These are phyloP conservation scores for Ustilago shanxiensis DNA, from an alignment of 1,284 basidiomycete species.

Conservation along the genomic window DNA sequence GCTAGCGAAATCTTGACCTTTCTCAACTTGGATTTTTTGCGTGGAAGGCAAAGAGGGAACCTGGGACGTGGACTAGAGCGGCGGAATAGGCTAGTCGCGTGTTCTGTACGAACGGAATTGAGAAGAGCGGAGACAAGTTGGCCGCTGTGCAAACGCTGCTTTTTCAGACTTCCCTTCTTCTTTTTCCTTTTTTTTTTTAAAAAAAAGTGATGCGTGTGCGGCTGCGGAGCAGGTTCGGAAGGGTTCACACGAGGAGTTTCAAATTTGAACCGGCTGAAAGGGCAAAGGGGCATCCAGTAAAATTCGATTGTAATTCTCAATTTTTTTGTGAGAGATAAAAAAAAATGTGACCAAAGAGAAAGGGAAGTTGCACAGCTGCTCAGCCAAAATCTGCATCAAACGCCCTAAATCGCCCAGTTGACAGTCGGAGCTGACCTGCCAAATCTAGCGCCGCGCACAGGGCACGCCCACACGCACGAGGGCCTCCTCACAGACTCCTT, in stretches of 20 bases:
- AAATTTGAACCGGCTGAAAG: not conserved
- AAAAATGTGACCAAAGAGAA: slow-evolving; percentile 2
- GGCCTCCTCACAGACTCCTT: not conserved
- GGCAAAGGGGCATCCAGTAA: not conserved
- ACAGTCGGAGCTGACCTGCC: slow-evolving; percentile 18
- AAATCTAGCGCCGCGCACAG: slow-evolving; percentile 15
- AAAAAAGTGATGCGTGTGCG: too few species aligned
- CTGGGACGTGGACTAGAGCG: not conserved
- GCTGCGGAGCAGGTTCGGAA: slow-evolving; percentile 1
- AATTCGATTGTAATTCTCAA: not conserved
- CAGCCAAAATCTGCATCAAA: not conserved
- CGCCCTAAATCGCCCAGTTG: slow-evolving; percentile 7
- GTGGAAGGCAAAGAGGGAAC: not conserved
- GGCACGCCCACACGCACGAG: slow-evolving; percentile 6
- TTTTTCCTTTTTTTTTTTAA: not conserved
- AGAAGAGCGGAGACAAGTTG: not conserved
- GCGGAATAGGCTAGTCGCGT: too few species aligned
- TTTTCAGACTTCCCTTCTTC: too few species aligned
- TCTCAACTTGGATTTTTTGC: not conserved
- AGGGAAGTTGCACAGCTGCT: not conserved
- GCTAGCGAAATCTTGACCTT: not conserved
- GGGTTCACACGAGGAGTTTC: slow-evolving; percentile 5
- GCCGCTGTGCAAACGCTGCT: not conserved
- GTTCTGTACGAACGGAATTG: too few species aligned
- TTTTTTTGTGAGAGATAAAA: not conserved